Base-by-base conservation (phyloP, 1,284 basidiomycete species). In the Trametes pubescens region DNA sequence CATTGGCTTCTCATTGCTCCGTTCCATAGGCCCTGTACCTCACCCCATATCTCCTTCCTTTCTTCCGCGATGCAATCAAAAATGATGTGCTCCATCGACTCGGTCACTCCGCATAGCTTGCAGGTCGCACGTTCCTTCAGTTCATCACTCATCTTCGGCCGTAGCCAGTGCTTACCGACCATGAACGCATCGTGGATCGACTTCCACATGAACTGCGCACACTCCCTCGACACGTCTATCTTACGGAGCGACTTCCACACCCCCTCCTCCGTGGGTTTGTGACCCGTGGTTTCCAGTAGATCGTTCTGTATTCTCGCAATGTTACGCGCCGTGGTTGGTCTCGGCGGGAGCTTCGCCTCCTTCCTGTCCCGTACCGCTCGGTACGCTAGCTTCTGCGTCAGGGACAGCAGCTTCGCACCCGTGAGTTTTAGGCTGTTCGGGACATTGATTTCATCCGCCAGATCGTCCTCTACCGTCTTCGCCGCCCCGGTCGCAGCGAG, bases 41-140 rank as follows among this genome's bases (percentile, higher is more conserved):
- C 8, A 3, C 8, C 8, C 29, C 29, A 32, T 3, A 32, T 32
- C 4, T 4, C 29, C 8, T 8, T 32, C 8, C 4, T 8, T 32
- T 32, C 78, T 0, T 65, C 59, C 0, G 71, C 58, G 2, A 54
- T 35, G 62, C 78, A 80, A 26, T 71, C 38, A 0, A 69, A 69
- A 0, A 79, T 72, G 10, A 79, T 77, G 52, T 80, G 78, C 16
- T 75, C 71, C 68, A 79, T 74, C 0, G 72, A 62, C 43, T 80
- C 78, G 2, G 53, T 52, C 1, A n/a, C 53, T 0, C 61, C 60
- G 55, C 79, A 80, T 1, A 61, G 18, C 1, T 40, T 22, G 65
- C 79, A 80, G 2, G 7, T 34, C 1, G 62, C 73, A 52, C 73
- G 34, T 1, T 72, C 60, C 51, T 75, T 70, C 24, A 64, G 43